Evolutionary conservation across 768 basidiomycete genomes (phyloP).

Genomic region (Termitomyces sp.): DNA sequence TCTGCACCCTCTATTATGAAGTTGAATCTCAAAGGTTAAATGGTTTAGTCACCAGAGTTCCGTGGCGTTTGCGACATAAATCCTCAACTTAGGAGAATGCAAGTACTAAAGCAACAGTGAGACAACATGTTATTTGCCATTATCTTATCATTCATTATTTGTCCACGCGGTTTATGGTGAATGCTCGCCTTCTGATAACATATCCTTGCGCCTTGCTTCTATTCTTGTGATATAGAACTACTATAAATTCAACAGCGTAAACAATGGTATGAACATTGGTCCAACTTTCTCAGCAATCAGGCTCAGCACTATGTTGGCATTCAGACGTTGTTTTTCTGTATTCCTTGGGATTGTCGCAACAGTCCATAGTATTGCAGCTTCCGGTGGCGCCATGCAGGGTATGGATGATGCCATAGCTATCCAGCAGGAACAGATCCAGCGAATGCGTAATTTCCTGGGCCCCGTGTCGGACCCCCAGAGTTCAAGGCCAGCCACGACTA

Average conservation of each 20-base stretch:
- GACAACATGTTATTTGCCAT: not conserved
- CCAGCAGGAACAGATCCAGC: constrained; percentile 42
- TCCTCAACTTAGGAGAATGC: too few relatives aligned
- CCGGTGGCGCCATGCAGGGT: constrained; percentile 31
- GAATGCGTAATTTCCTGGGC: constrained; percentile 35
- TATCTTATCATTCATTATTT: not conserved
- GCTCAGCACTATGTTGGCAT: not conserved
- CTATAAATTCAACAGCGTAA: not conserved
- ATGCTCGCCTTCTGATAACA: constrained; percentile 3
- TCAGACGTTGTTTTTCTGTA: not conserved
- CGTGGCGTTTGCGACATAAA: not conserved
- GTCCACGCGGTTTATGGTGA: constrained; percentile 4
- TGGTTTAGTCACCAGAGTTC: not conserved
- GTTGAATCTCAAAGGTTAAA: not conserved
- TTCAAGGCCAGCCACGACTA: constrained; percentile 26
- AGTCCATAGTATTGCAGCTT: constrained; percentile 15
- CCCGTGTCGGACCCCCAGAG: constrained; percentile 17
- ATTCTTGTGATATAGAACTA: constrained; percentile 6
- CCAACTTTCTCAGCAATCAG: not conserved
- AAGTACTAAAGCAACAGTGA: not conserved
- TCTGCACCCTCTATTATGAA: not conserved
- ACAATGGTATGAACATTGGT: not conserved
- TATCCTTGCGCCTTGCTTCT: constrained; percentile 8
- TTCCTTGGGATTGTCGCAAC: constrained; percentile 15
- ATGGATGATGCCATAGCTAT: constrained; percentile 41